These are phyloP conservation scores for Aspergillus versicolor DNA, from an alignment of 2,329 filamentous ascomycete species.

Conservation along the genomic window DNA sequence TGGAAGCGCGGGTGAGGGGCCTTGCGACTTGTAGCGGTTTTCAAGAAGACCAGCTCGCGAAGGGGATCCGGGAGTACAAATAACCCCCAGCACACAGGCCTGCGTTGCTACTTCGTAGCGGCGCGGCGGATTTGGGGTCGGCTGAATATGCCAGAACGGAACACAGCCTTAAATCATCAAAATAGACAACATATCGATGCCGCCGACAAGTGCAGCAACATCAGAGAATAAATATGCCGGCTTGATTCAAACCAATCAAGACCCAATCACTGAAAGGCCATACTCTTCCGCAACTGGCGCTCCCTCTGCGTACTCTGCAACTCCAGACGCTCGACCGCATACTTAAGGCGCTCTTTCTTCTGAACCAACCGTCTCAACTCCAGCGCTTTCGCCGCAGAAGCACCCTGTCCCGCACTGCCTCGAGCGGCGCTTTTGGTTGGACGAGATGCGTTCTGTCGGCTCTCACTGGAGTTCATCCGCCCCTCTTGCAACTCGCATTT, in stretches of 20 bases:
- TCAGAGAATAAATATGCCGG: neutral
- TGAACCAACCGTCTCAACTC: constrained; percentile 69
- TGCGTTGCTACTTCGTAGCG: too few species aligned
- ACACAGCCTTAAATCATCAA: neutral
- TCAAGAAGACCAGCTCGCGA: too few species aligned
- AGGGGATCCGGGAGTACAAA: too few species aligned
- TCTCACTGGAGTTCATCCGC: constrained; percentile 51
- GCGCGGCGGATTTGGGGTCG: too few species aligned
- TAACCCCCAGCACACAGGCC: too few species aligned
- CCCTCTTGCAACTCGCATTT: constrained; percentile 82
- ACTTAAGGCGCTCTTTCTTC: constrained; percentile 81
- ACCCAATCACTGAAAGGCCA: constrained; percentile 52
- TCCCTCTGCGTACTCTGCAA: constrained; percentile 78
- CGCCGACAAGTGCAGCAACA: neutral
- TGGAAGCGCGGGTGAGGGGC: too few species aligned
- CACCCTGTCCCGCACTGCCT: constrained; percentile 21
- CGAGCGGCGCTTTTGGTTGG: constrained; percentile 21
- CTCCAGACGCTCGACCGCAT: constrained; percentile 82
- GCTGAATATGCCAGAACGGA: neutral
- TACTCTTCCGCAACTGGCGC: constrained; percentile 70
- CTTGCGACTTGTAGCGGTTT: too few species aligned
- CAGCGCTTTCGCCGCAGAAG: constrained; percentile 47
- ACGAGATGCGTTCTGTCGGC: constrained; percentile 24
- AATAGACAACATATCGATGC: neutral
- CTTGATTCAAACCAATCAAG: neutral